These are phyloP conservation scores for Fusarium coffeatum DNA, from an alignment of 2,329 filamentous ascomycete species.

Conservation along the genomic window DNA sequence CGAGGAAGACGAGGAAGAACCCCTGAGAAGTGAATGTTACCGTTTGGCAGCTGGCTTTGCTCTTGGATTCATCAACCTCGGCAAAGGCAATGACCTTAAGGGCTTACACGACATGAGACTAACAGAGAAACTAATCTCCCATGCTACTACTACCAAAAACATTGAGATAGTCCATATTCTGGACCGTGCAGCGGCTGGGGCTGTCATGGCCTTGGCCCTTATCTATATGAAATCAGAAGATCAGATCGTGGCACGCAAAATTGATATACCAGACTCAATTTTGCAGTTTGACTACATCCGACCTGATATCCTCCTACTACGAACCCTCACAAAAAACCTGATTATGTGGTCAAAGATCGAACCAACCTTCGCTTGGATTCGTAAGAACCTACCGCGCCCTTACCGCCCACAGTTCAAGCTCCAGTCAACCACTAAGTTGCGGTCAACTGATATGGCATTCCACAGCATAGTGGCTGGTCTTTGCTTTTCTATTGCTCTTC, in stretches of 20 bases:
- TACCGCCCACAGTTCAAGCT: slow-evolving; percentile 75
- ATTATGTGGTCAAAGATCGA: slow-evolving; percentile 92
- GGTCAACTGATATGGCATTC: slow-evolving; percentile 87
- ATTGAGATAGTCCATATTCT: slow-evolving; percentile 93
- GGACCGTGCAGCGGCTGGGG: slow-evolving; percentile 92
- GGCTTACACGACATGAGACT: slow-evolving; percentile 94
- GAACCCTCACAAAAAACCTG: slow-evolving; percentile 88
- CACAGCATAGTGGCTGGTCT: slow-evolving; percentile 92
- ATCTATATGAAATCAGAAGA: slow-evolving; percentile 99
- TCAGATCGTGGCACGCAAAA: slow-evolving; percentile 84
- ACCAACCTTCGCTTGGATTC: slow-evolving; percentile 79
- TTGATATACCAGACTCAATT: slow-evolving; percentile 90
- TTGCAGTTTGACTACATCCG: slow-evolving; percentile 96
- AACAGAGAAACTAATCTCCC: slow-evolving; percentile 84
- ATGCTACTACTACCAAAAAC: slow-evolving; percentile 89
- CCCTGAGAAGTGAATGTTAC: slow-evolving; percentile 93
- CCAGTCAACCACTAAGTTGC: slow-evolving; percentile 69
- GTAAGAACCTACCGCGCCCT: slow-evolving; percentile 74
- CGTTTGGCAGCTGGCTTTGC: slow-evolving; percentile 93
- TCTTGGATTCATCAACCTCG: slow-evolving; percentile 93
- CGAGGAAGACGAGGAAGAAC: slow-evolving; percentile 82
- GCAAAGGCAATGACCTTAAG: slow-evolving; percentile 86
- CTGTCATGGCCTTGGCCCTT: slow-evolving; percentile 87
- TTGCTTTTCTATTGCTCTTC: slow-evolving; percentile 81
- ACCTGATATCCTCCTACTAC: slow-evolving; percentile 89